A percentile compares a stretch with the other conserved stretches of the same genome.
These are phyloP conservation scores for Amanita jacksonii DNA, from an alignment of 768 basidiomycete genomes.

Conservation along the genomic window DNA sequence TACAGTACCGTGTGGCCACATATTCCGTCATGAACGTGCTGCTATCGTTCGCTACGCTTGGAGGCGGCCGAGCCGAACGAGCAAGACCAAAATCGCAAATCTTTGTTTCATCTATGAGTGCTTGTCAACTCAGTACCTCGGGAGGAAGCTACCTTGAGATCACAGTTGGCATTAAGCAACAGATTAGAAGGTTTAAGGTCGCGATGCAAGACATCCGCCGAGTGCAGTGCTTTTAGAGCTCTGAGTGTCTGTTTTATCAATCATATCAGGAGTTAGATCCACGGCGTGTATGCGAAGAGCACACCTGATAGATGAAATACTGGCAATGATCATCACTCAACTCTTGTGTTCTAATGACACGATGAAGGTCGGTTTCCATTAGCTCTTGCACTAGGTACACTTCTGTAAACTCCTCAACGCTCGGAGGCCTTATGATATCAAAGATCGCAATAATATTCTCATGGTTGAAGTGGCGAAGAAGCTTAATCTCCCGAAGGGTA, in stretches of 20 bases:
- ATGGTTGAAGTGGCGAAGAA: slow-evolving; percentile 79
- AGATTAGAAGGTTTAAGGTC: slow-evolving; percentile 97
- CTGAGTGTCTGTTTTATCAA: slow-evolving; percentile 55
- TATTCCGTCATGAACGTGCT: slow-evolving; percentile 82
- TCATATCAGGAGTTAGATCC: too few species aligned
- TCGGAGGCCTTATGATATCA: slow-evolving; percentile 81
- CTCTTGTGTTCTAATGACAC: slow-evolving; percentile 92
- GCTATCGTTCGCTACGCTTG: slow-evolving; percentile 8
- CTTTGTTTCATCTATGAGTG: slow-evolving; percentile 21
- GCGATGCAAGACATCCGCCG: slow-evolving; percentile 89
- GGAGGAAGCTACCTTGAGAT: slow-evolving; percentile 62
- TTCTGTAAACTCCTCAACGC: slow-evolving; percentile 74
- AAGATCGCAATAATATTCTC: slow-evolving; percentile 93
- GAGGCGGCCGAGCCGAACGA: slow-evolving; percentile 22
- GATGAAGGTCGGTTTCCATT: slow-evolving; percentile 92
- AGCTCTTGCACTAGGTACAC: slow-evolving; percentile 63
- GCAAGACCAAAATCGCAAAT: slow-evolving; percentile 86
- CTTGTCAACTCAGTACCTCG: slow-evolving; percentile 2
- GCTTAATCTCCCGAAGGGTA: slow-evolving; percentile 85
- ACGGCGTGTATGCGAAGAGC: slow-evolving; percentile 12
- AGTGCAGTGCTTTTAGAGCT: slow-evolving; percentile 90
- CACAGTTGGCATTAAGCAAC: slow-evolving; percentile 92
- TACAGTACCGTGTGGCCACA: slow-evolving; percentile 67
- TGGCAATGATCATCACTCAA: slow-evolving; percentile 93
- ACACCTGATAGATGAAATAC: slow-evolving; percentile 93